These are phyloP conservation scores for Lactarius tabidus DNA, from an alignment of 768 basidiomycete genomes.

Conservation along the genomic window DNA sequence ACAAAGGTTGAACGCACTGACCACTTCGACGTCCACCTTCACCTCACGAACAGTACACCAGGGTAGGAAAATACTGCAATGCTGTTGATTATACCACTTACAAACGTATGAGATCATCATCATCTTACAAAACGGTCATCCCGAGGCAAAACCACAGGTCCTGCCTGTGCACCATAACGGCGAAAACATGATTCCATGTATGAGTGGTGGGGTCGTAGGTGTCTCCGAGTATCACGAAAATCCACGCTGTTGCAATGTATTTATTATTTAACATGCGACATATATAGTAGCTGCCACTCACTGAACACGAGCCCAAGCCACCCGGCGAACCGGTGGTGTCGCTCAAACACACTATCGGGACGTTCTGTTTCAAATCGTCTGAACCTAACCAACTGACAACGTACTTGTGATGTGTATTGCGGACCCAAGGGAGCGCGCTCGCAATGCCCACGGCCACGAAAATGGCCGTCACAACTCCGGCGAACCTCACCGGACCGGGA, in stretches of 20 bases:
- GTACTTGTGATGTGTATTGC: slow-evolving; percentile 79
- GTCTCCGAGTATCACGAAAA: slow-evolving; percentile 64
- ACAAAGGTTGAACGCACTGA: slow-evolving; percentile 34
- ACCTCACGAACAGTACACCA: slow-evolving; percentile 77
- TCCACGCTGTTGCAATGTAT: slow-evolving; percentile 43
- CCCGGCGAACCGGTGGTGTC: slow-evolving; percentile 75
- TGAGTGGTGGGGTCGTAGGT: slow-evolving; percentile 53
- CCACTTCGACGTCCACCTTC: slow-evolving; percentile 68
- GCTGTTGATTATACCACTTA: background rate
- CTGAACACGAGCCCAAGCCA: slow-evolving; percentile 57
- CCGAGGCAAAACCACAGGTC: slow-evolving; percentile 73
- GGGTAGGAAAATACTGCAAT: slow-evolving; percentile 58
- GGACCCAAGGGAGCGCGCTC: slow-evolving; percentile 74
- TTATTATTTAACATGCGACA: slow-evolving; percentile 1
- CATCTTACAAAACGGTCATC: slow-evolving; percentile 69
- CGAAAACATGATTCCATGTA: slow-evolving; percentile 54
- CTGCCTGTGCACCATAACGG: slow-evolving; percentile 58
- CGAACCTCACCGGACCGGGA: slow-evolving; percentile 53
- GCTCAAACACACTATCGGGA: slow-evolving; percentile 61
- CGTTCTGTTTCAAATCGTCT: slow-evolving; percentile 6
- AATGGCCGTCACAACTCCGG: slow-evolving; percentile 57
- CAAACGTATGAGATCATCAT: slow-evolving; percentile 1
- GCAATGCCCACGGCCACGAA: slow-evolving; percentile 54
- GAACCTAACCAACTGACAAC: slow-evolving; percentile 25
- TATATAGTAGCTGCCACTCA: slow-evolving; percentile 32